These are phyloP conservation scores for Aureobasidium musti DNA, from an alignment of 2,329 filamentous ascomycete genomes.

Conservation along the genomic window DNA sequence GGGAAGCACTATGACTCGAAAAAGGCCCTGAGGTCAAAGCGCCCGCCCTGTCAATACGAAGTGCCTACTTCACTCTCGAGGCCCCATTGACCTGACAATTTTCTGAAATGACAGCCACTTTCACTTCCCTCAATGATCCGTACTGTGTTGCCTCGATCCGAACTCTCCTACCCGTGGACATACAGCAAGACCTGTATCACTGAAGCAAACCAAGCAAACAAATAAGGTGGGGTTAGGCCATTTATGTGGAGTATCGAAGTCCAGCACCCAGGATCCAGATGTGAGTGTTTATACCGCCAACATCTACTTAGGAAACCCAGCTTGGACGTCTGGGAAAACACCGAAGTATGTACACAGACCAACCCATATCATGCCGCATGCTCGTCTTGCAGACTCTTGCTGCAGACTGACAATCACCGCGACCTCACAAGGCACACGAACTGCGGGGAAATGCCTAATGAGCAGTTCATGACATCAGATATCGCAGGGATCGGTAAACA, in stretches of 20 bases:
- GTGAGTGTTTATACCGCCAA: neutral
- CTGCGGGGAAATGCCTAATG: conserved; percentile 21
- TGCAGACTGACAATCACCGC: neutral
- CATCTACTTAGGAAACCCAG: neutral
- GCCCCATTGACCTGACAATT: no score
- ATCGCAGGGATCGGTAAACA: neutral
- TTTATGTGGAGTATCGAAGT: neutral
- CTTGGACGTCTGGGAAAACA: neutral
- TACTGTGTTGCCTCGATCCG: neutral
- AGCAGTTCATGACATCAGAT: conserved; percentile 23
- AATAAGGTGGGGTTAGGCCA: neutral
- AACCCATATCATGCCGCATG: neutral
- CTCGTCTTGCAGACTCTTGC: neutral
- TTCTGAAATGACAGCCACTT: neutral
- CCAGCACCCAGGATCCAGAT: neutral
- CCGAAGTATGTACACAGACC: neutral
- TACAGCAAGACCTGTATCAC: neutral
- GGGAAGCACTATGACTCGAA: conserved; percentile 22
- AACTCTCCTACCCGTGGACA: neutral
- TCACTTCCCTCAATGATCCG: neutral
- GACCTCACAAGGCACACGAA: neutral
- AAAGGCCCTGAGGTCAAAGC: conserved; percentile 8
- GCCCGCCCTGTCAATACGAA: neutral
- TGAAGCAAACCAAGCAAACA: neutral
- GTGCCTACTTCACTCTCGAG: no score